Conservation (phyloP, 192 early-diverging fungal species). For the Mortierella alpina region DNA sequence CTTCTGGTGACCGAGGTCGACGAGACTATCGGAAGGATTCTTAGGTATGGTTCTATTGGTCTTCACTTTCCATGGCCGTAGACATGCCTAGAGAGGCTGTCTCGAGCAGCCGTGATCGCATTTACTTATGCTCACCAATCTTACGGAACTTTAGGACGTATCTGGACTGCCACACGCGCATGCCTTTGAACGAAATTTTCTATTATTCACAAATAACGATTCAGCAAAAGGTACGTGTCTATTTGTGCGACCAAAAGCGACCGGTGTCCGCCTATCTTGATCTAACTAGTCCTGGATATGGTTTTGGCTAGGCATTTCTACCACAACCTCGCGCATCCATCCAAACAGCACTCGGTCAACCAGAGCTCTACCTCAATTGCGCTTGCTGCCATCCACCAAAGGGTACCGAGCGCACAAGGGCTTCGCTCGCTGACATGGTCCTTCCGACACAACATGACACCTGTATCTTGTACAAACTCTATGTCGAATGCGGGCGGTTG, state of each 20-base stretch:
- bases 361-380: conserved; percentile 85
- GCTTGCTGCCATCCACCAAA: conserved; percentile 71
- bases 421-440: conserved; percentile 51
- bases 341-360: conserved; percentile 84
- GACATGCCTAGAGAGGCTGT: neutral
- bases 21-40: conserved; percentile 22
- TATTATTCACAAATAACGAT: conserved; percentile 80
- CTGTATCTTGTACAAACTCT: conserved; percentile 89
- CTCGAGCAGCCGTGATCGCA: neutral
- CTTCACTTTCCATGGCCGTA: neutral
- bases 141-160: conserved; percentile 38
- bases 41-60: conserved; percentile 53
- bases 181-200: conserved; percentile 82
- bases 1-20: conserved; percentile 42
- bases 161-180: conserved; percentile 67
- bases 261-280: neutral
- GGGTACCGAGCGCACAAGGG: conserved; percentile 13
- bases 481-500: conserved; percentile 91
- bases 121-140: neutral
- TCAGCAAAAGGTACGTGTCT: conserved; percentile 72
- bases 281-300: neutral
- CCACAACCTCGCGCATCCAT: conserved; percentile 86
- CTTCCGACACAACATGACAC: conserved; percentile 82
- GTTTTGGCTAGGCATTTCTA: conserved; percentile 70
- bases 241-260: neutral